Evolutionary conservation across 2,329 filamentous ascomycete genomes (phyloP).

Genomic region (Pseudogymnoascus sp.): DNA sequence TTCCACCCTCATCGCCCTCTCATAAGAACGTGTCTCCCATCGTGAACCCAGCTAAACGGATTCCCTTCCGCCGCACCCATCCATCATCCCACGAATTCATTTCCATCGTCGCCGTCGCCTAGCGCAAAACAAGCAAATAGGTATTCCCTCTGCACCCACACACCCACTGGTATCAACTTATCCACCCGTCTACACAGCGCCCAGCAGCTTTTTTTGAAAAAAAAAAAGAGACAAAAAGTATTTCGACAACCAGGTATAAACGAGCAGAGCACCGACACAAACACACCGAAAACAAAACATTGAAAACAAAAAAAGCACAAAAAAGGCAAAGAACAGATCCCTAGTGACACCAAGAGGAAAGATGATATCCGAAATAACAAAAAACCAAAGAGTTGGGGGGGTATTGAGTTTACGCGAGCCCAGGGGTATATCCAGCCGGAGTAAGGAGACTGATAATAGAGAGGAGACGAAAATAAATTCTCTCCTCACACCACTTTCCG

Average conservation of each 20-base stretch:
- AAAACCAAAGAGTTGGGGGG: constrained; percentile 4
- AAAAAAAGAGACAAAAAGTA: neutral
- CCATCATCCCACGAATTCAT: neutral
- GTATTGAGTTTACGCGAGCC: constrained; percentile 8
- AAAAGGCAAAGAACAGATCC: neutral
- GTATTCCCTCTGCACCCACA: constrained; percentile 1
- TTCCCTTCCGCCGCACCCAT: neutral
- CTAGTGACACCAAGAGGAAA: neutral
- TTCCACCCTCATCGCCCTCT: neutral
- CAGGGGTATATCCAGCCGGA: constrained; percentile 10
- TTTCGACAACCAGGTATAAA: neutral
- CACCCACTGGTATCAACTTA: constrained; percentile 4
- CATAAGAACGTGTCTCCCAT: constrained; percentile 1
- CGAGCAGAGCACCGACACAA: neutral
- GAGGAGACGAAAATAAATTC: neutral
- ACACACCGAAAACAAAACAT: neutral
- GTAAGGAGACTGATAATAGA: constrained; percentile 9
- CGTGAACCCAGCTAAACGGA: neutral
- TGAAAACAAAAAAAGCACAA: neutral
- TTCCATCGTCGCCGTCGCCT: neutral
- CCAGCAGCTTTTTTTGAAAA: neutral
- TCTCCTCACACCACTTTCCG: neutral
- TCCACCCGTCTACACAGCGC: neutral
- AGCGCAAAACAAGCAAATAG: constrained; percentile 9
- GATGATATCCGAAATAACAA: constrained; percentile 6